These are phyloP conservation scores for Calonectria crousiana DNA, from an alignment of 2,329 filamentous ascomycete species.

Conservation along the genomic window DNA sequence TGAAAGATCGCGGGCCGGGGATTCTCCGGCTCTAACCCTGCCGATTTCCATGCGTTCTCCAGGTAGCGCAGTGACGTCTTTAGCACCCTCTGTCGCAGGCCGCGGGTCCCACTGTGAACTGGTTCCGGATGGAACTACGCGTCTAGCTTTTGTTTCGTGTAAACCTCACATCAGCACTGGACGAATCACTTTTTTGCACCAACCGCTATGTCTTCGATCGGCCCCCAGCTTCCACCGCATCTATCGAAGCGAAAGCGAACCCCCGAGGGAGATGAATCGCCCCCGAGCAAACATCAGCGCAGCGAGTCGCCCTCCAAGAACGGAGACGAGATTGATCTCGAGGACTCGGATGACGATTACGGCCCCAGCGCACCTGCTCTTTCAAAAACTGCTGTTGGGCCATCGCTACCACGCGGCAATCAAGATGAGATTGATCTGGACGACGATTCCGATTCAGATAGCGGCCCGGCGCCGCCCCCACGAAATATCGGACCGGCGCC, in stretches of 20 bases:
- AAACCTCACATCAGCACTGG: not conserved
- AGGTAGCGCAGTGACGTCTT: slow-evolving; percentile 41
- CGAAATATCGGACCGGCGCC: slow-evolving; percentile 47
- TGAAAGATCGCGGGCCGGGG: slow-evolving; percentile 40
- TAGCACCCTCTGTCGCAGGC: slow-evolving; percentile 24
- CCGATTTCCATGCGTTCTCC: slow-evolving; percentile 10
- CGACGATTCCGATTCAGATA: slow-evolving; percentile 52
- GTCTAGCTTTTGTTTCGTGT: slow-evolving; percentile 21
- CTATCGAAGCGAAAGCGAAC: slow-evolving; percentile 73
- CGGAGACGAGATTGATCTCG: slow-evolving; percentile 62
- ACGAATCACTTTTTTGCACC: not conserved
- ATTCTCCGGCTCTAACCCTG: slow-evolving; percentile 40
- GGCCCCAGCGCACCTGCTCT: slow-evolving; percentile 51
- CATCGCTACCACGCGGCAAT: slow-evolving; percentile 46
- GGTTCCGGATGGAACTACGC: slow-evolving; percentile 23
- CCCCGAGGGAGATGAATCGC: slow-evolving; percentile 48
- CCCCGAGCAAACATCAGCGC: slow-evolving; percentile 58
- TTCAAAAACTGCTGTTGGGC: slow-evolving; percentile 36
- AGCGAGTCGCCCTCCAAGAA: slow-evolving; percentile 51
- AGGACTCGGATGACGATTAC: slow-evolving; percentile 54
- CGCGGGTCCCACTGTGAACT: slow-evolving; percentile 18
- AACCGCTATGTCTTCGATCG: slow-evolving; percentile 73
- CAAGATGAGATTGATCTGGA: slow-evolving; percentile 57
- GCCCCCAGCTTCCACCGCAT: slow-evolving; percentile 77
- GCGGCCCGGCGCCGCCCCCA: slow-evolving; percentile 53